These are phyloP conservation scores for Podospora appendiculata DNA, from an alignment of 495 filamentous ascomycete species.

Conservation along the genomic window DNA sequence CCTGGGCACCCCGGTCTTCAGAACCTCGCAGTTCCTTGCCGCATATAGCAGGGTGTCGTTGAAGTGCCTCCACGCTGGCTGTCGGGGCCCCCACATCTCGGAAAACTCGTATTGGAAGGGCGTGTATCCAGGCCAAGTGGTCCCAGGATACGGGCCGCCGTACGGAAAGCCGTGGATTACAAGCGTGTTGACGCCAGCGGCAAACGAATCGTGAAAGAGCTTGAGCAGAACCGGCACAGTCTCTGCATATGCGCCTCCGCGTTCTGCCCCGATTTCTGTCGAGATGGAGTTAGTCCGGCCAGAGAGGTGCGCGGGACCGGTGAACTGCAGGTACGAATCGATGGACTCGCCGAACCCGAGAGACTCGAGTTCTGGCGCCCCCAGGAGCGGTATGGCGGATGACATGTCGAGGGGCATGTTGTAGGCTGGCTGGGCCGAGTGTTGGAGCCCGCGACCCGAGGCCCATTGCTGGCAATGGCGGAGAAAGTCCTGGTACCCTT, in stretches of 20 bases:
- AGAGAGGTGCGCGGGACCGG: slow-evolving; percentile 34
- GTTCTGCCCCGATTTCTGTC: slow-evolving; percentile 30
- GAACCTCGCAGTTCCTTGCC: slow-evolving; percentile 27
- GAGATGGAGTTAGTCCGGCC: slow-evolving; percentile 33
- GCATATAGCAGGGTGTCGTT: slow-evolving; percentile 33
- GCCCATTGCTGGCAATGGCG: slow-evolving; percentile 25
- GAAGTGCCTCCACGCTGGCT: slow-evolving; percentile 38
- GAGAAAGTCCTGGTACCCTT: slow-evolving; percentile 24
- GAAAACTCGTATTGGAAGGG: slow-evolving; percentile 36
- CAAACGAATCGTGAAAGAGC: slow-evolving; percentile 25
- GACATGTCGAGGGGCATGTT: slow-evolving; percentile 41
- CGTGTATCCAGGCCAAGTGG: slow-evolving; percentile 43
- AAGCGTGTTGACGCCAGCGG: slow-evolving; percentile 36
- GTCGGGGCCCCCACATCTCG: slow-evolving; percentile 33
- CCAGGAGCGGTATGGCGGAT: slow-evolving; percentile 27
- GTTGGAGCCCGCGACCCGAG: slow-evolving; percentile 25
- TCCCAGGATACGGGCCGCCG: slow-evolving; percentile 25
- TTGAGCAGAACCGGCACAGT: slow-evolving; percentile 19
- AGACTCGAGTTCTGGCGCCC: slow-evolving; percentile 42
- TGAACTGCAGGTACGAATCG: slow-evolving; percentile 40
- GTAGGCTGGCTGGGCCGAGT: slow-evolving; percentile 41
- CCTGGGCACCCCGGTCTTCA: slow-evolving; percentile 32
- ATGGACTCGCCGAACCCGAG: slow-evolving; percentile 31
- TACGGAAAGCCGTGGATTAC: slow-evolving; percentile 41
- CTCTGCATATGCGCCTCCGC: slow-evolving; percentile 21